Conservation (phyloP, 805 yeast species). For the Suhomyces sp. region DNA sequence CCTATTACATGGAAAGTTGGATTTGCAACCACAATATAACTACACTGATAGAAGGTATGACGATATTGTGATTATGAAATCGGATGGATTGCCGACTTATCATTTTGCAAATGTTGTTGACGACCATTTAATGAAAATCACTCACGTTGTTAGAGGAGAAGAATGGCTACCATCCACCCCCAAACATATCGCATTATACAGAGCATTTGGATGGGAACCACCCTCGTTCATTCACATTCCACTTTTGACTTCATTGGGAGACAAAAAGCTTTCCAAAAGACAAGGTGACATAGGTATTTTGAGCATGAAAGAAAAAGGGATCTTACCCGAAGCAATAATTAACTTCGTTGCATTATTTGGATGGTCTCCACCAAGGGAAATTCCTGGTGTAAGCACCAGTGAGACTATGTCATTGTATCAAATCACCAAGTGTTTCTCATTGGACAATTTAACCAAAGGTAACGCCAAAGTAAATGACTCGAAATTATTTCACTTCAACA, state of each 20-base stretch:
- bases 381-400: constrained; percentile 44
- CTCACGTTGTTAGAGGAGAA: constrained; percentile 95
- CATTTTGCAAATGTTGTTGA: constrained; percentile 96
- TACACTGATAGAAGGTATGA: constrained; percentile 72
- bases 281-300: constrained; percentile 76
- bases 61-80: constrained; percentile 84
- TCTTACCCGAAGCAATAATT: constrained; percentile 81
- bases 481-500: constrained; percentile 77
- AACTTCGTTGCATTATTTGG: constrained; percentile 91
- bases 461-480: constrained; percentile 86
- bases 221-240: constrained; percentile 92
- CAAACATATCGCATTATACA: constrained; percentile 83
- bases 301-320: constrained; percentile 56
- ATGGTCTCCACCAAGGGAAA: constrained; percentile 78
- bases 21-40: constrained; percentile 80
- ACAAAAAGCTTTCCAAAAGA: constrained; percentile 83
- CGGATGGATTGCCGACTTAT: constrained; percentile 95
- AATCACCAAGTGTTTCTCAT: constrained; percentile 54
- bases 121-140: constrained; percentile 87
- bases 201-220: constrained; percentile 80
- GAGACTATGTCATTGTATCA: constrained; percentile 56
- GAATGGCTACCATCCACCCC: constrained; percentile 98
- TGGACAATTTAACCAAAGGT: constrained; percentile 83
- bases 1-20: constrained; percentile 71
- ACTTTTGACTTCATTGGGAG: constrained; percentile 66